Base-by-base conservation (phyloP, 2,329 filamentous ascomycete species). In the Cadophora sp. region DNA sequence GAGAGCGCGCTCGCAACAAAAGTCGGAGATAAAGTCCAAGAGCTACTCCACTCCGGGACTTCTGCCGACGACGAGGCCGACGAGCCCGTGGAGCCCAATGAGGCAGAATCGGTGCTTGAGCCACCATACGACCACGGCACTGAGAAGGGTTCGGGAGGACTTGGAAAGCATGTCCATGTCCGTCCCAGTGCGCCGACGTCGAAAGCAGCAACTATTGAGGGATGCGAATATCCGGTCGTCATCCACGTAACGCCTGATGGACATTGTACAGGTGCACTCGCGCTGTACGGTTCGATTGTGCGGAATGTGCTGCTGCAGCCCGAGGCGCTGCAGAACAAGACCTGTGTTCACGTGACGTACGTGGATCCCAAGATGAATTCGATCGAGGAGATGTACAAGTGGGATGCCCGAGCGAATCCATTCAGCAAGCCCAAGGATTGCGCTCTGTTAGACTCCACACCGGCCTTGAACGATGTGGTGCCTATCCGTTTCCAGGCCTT, bases 371-470 rank as follows among this genome's bases (percentile, higher is more conserved):
- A 36, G 1, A 24, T 67, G 53, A 50, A 60, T 14, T 55, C 65
- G 18, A 64, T 67, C 30, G 61, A 67, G n/a, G 61, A 58, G 48
- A 67, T 67, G 65, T 67, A 67, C 30, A 60, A 64, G 50, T 67
- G 65, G 65, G 50, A 56, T 3, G 51, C 65, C 5, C 45, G 55
- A 2, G 9, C n/a, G 18, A 67, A 67, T 11, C 65, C 65, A 2
- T 67, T 64, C 48, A 61, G 20, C 4, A 41, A 36, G 11, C 30
- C 59, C 3, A n/a, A 45, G 14, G 65, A 67, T 30, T 67, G 65
- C 47, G 61, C 61, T 20, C 22, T 30, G 0, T 33, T 67, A 0
- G 61, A 67, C 30, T 24, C 36, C 0, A 60, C 47, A 8, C 65
- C 65, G 1, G 20, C 33, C 9, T 39, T 60, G 8, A 67, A 67